Percentiles rank a stretch among this genome's conserved stretches.
phyloP scores from a whole-genome alignment of 2,329 filamentous ascomycete species.

The Aspergillus ustus region DNA sequence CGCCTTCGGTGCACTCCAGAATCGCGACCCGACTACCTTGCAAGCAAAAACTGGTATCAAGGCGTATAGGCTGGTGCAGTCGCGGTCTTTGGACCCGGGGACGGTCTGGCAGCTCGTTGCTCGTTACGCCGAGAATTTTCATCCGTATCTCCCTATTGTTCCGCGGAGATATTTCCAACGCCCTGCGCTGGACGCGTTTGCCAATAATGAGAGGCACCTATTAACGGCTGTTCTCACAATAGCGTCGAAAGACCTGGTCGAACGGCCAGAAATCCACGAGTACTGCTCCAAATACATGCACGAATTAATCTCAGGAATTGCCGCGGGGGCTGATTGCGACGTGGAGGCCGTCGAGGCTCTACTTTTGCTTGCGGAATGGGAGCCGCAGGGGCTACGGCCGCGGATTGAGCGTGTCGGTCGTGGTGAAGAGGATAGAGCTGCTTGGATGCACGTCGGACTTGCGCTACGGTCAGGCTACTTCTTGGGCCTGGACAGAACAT shows the following conservation, averaged over 20 bases:
- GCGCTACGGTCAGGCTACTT: conserved; percentile 73
- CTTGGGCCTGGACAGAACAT: conserved; percentile 70
- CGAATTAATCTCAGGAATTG: conserved; percentile 67
- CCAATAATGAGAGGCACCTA: conserved; percentile 67
- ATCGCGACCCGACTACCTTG: conserved; percentile 32
- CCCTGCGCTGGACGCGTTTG: conserved; percentile 58
- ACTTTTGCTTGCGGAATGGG: conserved; percentile 73
- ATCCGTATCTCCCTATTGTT: conserved; percentile 72
- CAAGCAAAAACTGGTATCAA: conserved; percentile 40
- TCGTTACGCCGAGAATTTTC: conserved; percentile 68
- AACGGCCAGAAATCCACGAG: conserved; percentile 66
- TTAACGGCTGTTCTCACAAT: conserved; percentile 73
- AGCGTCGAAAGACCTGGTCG: conserved; percentile 70
- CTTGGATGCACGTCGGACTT: conserved; percentile 77
- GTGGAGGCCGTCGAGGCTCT: conserved; percentile 74
- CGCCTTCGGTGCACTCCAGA: conserved; percentile 32
- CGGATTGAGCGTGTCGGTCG: conserved; percentile 67
- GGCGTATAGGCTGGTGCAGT: conserved; percentile 50
- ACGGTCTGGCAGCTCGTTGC: conserved; percentile 58
- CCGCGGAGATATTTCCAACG: conserved; percentile 63
- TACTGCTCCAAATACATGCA: conserved; percentile 73
- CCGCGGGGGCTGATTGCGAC: conserved; percentile 68
- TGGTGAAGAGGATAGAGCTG: conserved; percentile 74
- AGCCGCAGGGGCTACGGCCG: conserved; percentile 66
- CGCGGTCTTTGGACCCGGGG: conserved; percentile 52